A percentile compares a stretch with the other conserved stretches of the same genome.
Evolutionary conservation across 2,329 filamentous ascomycete species (phyloP).

Genomic region (Penicillium sp.): DNA sequence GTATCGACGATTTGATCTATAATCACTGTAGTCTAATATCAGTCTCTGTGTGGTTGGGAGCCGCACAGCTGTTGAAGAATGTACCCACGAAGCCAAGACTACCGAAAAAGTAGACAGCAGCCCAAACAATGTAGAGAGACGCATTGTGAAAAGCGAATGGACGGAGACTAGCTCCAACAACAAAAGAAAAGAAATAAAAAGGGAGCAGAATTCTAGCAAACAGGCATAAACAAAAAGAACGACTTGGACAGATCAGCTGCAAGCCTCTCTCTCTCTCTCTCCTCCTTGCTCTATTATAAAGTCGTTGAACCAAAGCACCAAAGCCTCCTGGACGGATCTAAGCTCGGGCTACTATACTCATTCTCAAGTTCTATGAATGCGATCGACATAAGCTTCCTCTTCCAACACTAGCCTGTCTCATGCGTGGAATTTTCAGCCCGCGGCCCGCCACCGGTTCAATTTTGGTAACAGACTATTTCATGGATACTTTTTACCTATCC

Average conservation of each 20-base stretch:
- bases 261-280: not conserved
- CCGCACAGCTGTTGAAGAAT: not conserved
- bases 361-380: too few relatives aligned
- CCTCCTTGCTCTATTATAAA: constrained; percentile 10
- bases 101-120: constrained; percentile 15
- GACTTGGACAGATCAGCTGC: not conserved
- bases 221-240: not conserved
- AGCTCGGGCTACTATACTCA: too few relatives aligned
- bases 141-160: constrained; percentile 5
- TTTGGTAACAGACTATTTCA: not conserved
- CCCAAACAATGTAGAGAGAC: constrained; percentile 10
- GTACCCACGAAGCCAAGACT: constrained; percentile 18
- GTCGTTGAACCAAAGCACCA: not conserved
- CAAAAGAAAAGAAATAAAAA: not conserved
- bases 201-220: not conserved
- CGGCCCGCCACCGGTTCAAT: not conserved
- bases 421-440: not conserved
- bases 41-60: not conserved
- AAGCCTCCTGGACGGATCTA: not conserved
- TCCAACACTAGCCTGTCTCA: not conserved
- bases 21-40: constrained; percentile 3
- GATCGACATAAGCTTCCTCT: constrained; percentile 12
- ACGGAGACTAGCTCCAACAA: not conserved
- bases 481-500: too few relatives aligned
- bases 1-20: constrained; percentile 4